Evolutionary conservation across 176 grass and related monocot genomes (phyloP), one percentile per base, ranked within the genome.

Genomic region (Zoysia pacifica): DNA sequence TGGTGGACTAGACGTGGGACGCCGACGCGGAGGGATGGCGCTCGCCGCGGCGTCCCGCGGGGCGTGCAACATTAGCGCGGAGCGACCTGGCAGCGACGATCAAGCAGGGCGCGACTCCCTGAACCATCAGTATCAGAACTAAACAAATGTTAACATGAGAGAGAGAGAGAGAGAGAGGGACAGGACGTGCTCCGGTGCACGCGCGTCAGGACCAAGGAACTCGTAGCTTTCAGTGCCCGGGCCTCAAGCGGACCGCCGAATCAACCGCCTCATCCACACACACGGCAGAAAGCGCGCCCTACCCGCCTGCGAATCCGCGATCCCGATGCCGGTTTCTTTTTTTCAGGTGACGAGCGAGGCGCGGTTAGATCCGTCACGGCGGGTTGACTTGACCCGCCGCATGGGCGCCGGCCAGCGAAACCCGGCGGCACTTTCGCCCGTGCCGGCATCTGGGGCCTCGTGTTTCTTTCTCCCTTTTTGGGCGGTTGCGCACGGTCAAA

Each of bases 191-290:
- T 28, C 28, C 28, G 28, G 28, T 28, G 28, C 28, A 28, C 28
- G 28, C 28, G 28, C 28, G 28, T 28, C 28, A 28, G 28, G 28
- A 28, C 28, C 28, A 28, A 28, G 28, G 14, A 50, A 54, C 20
- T 36, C 83, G 50, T 93, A 84, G 83, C 59, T 83, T 93, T 93
- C 90, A 93, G 90, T 84, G 90, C 66, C 67, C 43, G 18, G 40
- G 48, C 79, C 66, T 73, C 50, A n/a, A 69, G 49, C 49, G 40
- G 28, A 28, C 28, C 28, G 28, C 28, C 28, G 28, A 28, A 28
- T 28, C 28, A 28, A 28, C 28, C 28, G 28, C 28, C 28, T 28
- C 28, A 28, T 28, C 28, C 28, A 85, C 77, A 82, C 71, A 44
- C 72, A 10, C 67, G 6, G 40, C 41, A 48, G 9, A 65, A 35